phyloP scores from a whole-genome alignment of 805 yeast genomes.

The Candida nonsorbophila region DNA sequence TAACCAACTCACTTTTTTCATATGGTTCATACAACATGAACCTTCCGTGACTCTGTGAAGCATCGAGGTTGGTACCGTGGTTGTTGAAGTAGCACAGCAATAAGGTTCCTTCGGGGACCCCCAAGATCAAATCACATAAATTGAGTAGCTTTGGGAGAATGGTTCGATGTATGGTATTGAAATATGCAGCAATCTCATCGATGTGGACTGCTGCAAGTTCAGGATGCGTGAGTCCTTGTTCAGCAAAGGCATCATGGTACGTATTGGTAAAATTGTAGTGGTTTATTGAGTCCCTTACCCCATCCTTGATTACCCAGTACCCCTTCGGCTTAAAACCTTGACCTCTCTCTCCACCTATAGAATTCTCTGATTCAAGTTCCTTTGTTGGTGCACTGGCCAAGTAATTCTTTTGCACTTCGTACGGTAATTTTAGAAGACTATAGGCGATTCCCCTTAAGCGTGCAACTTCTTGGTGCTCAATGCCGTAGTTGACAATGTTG shows the following conservation, averaged over 20 bases:
- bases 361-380: conserved; percentile 20
- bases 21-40: conserved; percentile 22
- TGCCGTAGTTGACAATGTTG: conserved; percentile 26
- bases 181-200: conserved; percentile 35
- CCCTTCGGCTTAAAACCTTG: conserved; percentile 44
- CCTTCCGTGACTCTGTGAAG: conserved; percentile 21
- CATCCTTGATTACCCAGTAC: conserved; percentile 43
- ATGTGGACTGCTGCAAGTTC: conserved; percentile 34
- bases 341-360: conserved; percentile 43
- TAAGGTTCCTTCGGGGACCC: conserved; percentile 42
- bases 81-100: conserved; percentile 31
- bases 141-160: conserved; percentile 31
- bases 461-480: conserved; percentile 13
- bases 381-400: conserved; percentile 25
- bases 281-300: conserved; percentile 38
- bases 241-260: conserved; percentile 25
- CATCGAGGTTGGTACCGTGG: conserved; percentile 26
- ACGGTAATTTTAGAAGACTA: conserved; percentile 19
- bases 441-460: conserved; percentile 18
- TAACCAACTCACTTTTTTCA: conserved; percentile 17
- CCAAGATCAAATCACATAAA: conserved; percentile 41
- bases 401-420: conserved; percentile 16
- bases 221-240: conserved; percentile 26
- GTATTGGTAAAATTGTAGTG: conserved; percentile 40
- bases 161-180: conserved; percentile 28